These are phyloP conservation scores for Mucuna pruriens DNA, from an alignment of 306 rosid species.

Conservation along the genomic window DNA sequence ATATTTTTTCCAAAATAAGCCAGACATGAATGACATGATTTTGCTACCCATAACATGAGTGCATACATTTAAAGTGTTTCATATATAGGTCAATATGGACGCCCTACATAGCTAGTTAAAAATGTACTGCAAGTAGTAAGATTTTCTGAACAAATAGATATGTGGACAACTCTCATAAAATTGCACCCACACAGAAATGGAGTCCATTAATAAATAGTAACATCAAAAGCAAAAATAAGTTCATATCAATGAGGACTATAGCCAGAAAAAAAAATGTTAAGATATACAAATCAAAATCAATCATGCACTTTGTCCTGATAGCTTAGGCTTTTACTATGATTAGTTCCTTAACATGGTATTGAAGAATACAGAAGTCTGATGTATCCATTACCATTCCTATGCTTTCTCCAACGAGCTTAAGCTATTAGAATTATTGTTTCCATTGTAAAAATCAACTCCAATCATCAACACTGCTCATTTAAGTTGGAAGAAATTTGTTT, in stretches of 20 bases:
- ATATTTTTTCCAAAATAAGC: slow-evolving; percentile 24
- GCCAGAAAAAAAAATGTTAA: background rate
- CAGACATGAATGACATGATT: slow-evolving; percentile 11
- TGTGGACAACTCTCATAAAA: slow-evolving; percentile 3
- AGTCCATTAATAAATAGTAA: background rate
- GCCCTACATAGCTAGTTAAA: background rate
- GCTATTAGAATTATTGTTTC: background rate
- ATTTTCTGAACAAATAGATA: background rate
- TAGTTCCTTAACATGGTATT: background rate
- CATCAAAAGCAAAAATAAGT: background rate
- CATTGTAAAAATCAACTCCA: background rate
- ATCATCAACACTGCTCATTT: background rate
- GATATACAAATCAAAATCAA: background rate
- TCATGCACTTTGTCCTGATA: background rate
- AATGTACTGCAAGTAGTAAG: slow-evolving; percentile 17
- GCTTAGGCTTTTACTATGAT: background rate
- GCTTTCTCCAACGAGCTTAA: background rate
- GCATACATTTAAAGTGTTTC: slow-evolving; percentile 17
- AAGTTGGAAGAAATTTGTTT: background rate
- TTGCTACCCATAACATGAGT: background rate
- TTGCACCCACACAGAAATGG: slow-evolving; percentile 6
- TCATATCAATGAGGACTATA: background rate
- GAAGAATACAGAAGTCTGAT: background rate
- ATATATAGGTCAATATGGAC: background rate
- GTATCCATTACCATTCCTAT: slow-evolving; percentile 1